phyloP scores from a whole-genome alignment of 2,329 filamentous ascomycete species.

The Ophiostoma tasmaniense region DNA sequence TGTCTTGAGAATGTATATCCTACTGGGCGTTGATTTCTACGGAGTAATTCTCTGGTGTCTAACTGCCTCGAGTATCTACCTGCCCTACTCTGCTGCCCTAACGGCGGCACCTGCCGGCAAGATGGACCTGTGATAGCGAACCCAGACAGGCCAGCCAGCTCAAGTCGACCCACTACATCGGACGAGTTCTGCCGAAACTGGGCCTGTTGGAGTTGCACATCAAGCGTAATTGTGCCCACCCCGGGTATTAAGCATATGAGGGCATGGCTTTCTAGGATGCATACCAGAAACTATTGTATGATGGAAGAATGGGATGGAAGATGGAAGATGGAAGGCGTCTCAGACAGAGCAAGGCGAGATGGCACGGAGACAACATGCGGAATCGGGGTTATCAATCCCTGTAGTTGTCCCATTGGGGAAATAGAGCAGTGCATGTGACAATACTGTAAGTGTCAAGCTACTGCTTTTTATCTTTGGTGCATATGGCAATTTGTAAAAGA shows the following conservation, averaged over 20 bases:
- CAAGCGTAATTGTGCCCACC: background rate
- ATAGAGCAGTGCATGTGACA: background rate
- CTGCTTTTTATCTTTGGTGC: too few relatives aligned
- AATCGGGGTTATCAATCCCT: background rate
- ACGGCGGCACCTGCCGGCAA: background rate
- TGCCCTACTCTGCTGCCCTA: background rate
- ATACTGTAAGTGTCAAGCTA: too few relatives aligned
- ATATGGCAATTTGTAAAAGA: too few relatives aligned
- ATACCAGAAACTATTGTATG: background rate
- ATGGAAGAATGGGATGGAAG: too few relatives aligned
- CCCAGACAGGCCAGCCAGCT: background rate
- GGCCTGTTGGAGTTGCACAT: background rate
- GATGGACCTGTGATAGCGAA: background rate
- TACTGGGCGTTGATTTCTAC: background rate
- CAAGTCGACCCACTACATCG: slow-evolving; percentile 11
- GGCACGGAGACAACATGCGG: too few relatives aligned
- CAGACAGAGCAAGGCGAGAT: background rate
- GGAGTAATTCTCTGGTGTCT: background rate
- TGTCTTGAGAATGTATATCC: background rate
- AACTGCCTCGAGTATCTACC: background rate
- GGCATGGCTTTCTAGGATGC: background rate
- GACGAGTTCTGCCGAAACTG: slow-evolving; percentile 19
- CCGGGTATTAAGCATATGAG: background rate
- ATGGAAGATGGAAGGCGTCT: too few relatives aligned
- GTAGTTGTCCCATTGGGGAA: background rate